Percentiles rank a stretch among this genome's conserved stretches.
phyloP scores from a whole-genome alignment of 306 rosid species.

The Lathyrus tuberosus region DNA sequence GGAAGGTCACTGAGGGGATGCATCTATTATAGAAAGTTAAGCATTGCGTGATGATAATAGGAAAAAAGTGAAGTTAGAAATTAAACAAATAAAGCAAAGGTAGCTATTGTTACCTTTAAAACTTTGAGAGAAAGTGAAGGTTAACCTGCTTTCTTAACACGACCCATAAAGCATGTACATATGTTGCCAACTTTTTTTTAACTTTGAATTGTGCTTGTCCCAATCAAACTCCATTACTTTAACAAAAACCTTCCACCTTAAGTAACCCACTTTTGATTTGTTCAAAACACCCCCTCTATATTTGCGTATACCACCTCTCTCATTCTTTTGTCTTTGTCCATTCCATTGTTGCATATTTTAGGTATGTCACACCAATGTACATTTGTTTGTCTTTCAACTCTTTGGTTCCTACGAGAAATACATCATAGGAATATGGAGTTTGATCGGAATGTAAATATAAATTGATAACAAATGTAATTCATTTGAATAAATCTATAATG shows the following conservation, averaged over 20 bases:
- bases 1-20: slow-evolving; percentile 26
- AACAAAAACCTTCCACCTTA: slow-evolving; percentile 45
- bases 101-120: slow-evolving; percentile 37
- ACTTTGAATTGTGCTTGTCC: slow-evolving; percentile 60
- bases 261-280: slow-evolving; percentile 43
- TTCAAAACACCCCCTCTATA: slow-evolving; percentile 4
- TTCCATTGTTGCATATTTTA: slow-evolving; percentile 21
- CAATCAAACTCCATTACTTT: slow-evolving; percentile 54
- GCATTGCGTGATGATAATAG: slow-evolving; percentile 35
- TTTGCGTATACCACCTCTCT: background rate
- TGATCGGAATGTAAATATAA: too few species aligned
- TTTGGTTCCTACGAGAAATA: too few species aligned
- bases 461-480: too few species aligned
- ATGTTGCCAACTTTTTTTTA: slow-evolving; percentile 40
- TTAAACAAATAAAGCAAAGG: slow-evolving; percentile 26
- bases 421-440: too few species aligned
- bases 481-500: too few species aligned
- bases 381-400: too few species aligned
- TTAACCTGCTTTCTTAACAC: slow-evolving; percentile 47
- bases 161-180: slow-evolving; percentile 39
- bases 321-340: background rate
- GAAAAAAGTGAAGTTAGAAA: slow-evolving; percentile 26
- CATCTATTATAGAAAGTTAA: slow-evolving; percentile 44
- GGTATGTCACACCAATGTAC: slow-evolving; percentile 19
- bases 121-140: slow-evolving; percentile 41